A percentile compares a stretch with the other conserved stretches of the same genome.
Evolutionary conservation across 1,284 basidiomycete species (phyloP).

Genomic region (Irpex rosettiformis): DNA sequence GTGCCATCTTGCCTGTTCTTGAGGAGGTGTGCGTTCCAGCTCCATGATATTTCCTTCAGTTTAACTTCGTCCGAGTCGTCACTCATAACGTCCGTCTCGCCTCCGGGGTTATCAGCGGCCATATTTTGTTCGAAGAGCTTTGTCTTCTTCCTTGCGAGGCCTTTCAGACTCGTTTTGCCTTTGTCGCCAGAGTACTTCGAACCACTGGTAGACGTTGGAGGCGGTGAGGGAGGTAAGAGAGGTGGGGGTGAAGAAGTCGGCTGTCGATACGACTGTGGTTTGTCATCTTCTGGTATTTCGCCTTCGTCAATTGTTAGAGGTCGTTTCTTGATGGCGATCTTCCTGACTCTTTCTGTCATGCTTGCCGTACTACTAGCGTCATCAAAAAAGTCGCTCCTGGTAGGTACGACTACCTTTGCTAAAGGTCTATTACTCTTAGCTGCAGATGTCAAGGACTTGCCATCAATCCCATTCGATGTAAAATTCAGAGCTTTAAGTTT

Average conservation of each 20-base stretch:
- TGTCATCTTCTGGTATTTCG: conserved; percentile 12
- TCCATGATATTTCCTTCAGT: conserved; percentile 31
- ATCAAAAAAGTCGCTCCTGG: conserved; percentile 29
- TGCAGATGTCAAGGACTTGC: conserved; percentile 18
- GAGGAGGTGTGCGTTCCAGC: conserved; percentile 12
- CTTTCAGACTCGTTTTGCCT: conserved; percentile 37
- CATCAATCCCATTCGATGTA: conserved; percentile 1
- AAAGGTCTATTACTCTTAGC: conserved; percentile 2
- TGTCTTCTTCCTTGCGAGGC: conserved; percentile 36
- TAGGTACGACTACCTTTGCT: conserved; percentile 25
- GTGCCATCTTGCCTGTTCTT: not conserved
- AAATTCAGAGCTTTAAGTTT: conserved; percentile 15
- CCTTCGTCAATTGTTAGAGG: conserved; percentile 18
- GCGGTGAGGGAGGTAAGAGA: conserved; percentile 62
- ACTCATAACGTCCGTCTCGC: conserved; percentile 37
- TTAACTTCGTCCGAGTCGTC: conserved; percentile 26
- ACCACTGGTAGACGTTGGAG: conserved; percentile 34
- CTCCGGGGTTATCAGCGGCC: conserved; percentile 26
- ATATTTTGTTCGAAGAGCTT: conserved; percentile 29
- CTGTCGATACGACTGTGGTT: not conserved
- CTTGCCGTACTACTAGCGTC: not conserved
- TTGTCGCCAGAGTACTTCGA: conserved; percentile 29
- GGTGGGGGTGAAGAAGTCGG: conserved; percentile 5
- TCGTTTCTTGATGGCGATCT: conserved; percentile 21
- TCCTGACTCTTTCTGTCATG: not conserved